Evolutionary conservation across 2,329 filamentous ascomycete genomes (phyloP), one percentile per base, ranked within the genome.

Genomic region (Tolypocladium inflatum): DNA sequence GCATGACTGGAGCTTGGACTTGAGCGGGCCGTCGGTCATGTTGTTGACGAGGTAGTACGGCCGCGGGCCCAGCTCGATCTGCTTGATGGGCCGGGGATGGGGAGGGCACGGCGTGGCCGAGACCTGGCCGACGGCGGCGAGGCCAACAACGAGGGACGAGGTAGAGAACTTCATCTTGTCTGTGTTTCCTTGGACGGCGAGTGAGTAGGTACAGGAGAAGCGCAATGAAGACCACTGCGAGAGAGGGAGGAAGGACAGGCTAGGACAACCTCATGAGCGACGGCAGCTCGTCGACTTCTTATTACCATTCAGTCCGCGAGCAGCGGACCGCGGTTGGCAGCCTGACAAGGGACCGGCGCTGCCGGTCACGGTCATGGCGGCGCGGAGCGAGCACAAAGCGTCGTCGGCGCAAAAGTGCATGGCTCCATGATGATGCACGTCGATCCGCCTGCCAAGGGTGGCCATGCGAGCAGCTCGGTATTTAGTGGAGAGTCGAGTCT

Each of bases 41-140:
- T 83, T 76, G 64, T 84, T 76, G 62, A 88, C 73, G 8, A 89
- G 78, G 69, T 80, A 89, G 70, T 83, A 85, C 0, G 85, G 86
- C 11, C 85, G 79, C 2, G 84, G 82, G 8, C 84, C 85, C 4
- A 87, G 74, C 55, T 86, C 80, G 59, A 87, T 77, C 61, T 74
- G 74, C 60, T 70, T 75, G 64, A 80, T 71, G 42, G 73, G 71
- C 61, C 70, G 65, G 61, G 66, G 63, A 26, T 60, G 56, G 19
- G 57, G 35, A 42, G 63, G 60, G 45, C 51, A 65, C 7, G 71
- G 71, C 54, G 61, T 62, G 30, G 68, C 71, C 4, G 59, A 59
- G 26, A 61, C 68, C 35, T 66, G 66, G 57, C 62, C 64, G 43
- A 65, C 60, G 26, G 62, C 67, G 43, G 64, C 69, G 5, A 75